Evolutionary conservation across 2,329 filamentous ascomycete species (phyloP), one percentile per base, ranked within the genome.

Genomic region (Endocalyx cinctus): DNA sequence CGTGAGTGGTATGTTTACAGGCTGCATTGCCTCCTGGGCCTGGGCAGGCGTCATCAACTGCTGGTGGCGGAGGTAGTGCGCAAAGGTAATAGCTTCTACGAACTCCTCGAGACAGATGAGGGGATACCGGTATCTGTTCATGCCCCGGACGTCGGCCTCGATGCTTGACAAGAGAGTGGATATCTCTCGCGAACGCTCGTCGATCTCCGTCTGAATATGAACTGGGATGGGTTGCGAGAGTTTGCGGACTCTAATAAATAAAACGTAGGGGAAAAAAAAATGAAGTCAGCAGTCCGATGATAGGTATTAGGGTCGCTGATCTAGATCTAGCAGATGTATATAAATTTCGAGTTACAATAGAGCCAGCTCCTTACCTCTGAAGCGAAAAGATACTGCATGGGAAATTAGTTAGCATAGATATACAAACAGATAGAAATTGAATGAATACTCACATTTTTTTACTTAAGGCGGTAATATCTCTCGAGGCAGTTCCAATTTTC

Each of bases 91-190:
- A 0, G 90, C 89, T 65, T 98, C 92, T 59, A 96, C 84, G 53
- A 87, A 92, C 62, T 98, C 92, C 62, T 98, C 92, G 32, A 94
- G 79, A 30, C 88, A 90, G 15, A 83, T 84, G 44, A 96, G 81
- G 33, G 88, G 79, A 35, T 97, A 98, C 37, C 92, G 84, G 63
- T 86, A 79, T 7, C 84, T 76, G 59, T 95, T 92, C 49, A 90
- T 71, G 25, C 80, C 80, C 47, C 82, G 74, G 5, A 96, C 69
- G 45, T 97, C 90, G 1, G 74, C 67, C 13, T 79, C 73, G 34
- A 96, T 76, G 25, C 69, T 63, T 4, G 67, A 62, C 41, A 95
- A 85, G 11, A 84, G 79, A 23, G 68, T 72, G 29, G 73, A 58
- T 48, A 97, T 94, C 40, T 82, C 82, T 25, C 72, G 64, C 48